A percentile compares a stretch with the other conserved stretches of the same genome.
These are phyloP conservation scores for Clarireedia monteithiana DNA, from an alignment of 2,329 filamentous ascomycete species.

Conservation along the genomic window DNA sequence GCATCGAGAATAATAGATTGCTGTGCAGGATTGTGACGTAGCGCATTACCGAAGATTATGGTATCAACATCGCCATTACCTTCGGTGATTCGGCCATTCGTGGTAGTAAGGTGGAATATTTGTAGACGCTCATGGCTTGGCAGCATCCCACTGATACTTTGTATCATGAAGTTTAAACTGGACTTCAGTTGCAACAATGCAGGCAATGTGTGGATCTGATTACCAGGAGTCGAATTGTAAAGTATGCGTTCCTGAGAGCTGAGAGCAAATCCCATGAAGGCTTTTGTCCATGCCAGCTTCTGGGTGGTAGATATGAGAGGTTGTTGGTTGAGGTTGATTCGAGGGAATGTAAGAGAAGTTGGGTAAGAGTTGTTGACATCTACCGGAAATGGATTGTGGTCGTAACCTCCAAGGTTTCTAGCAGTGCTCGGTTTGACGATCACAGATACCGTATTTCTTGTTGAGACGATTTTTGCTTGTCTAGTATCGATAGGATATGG, in stretches of 20 bases:
- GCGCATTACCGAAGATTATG: neutral
- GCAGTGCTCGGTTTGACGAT: neutral
- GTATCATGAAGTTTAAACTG: too few species aligned
- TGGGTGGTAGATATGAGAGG: neutral
- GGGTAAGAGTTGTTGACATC: neutral
- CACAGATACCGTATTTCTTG: neutral
- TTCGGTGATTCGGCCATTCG: neutral
- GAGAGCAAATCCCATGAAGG: neutral
- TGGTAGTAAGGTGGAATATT: too few species aligned
- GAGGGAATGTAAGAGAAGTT: neutral
- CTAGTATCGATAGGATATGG: neutral
- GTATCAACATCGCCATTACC: neutral
- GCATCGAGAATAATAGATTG: conserved; percentile 12
- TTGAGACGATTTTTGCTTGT: neutral
- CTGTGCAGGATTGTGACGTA: conserved; percentile 9
- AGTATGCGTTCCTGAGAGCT: neutral
- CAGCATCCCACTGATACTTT: neutral
- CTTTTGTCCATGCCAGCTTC: neutral
- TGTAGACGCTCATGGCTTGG: too few species aligned
- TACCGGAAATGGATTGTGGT: neutral
- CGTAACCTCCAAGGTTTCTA: neutral
- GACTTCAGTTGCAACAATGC: too few species aligned
- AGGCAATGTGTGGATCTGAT: neutral
- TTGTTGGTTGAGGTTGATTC: neutral
- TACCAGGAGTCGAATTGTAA: neutral